Evolutionary conservation across 169 alveolate species (phyloP).

Genomic region (Cryptosporidium felis): DNA sequence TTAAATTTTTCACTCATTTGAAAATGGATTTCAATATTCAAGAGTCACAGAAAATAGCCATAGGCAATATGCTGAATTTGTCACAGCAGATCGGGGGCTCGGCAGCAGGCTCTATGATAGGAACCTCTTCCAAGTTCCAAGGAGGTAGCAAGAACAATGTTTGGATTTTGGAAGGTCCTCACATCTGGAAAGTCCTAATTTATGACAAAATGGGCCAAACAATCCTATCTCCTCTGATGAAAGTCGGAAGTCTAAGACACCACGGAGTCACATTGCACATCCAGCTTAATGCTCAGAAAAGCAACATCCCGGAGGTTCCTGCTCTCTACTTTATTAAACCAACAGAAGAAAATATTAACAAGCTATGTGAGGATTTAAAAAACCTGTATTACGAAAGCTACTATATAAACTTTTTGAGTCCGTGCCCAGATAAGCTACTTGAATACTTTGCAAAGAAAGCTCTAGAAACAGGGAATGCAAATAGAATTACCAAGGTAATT

Average conservation of each 20-base stretch:
- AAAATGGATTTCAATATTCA: constrained; percentile 74
- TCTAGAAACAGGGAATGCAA: constrained; percentile 80
- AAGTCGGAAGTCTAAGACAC: constrained; percentile 83
- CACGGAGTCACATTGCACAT: constrained; percentile 87
- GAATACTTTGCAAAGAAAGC: constrained; percentile 81
- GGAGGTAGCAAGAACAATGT: constrained; percentile 34
- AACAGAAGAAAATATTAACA: constrained; percentile 79
- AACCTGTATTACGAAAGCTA: constrained; percentile 77
- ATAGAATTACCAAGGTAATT: constrained; percentile 82
- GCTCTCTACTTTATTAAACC: constrained; percentile 86
- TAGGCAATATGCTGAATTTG: constrained; percentile 66
- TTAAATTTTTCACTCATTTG: too few species aligned
- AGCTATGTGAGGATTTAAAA: constrained; percentile 72
- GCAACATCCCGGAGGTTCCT: constrained; percentile 86
- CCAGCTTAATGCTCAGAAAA: constrained; percentile 76
- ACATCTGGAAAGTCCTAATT: constrained; percentile 82
- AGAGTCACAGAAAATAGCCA: constrained; percentile 71
- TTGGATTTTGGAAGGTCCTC: constrained; percentile 69
- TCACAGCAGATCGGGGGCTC: constrained; percentile 25
- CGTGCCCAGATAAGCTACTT: constrained; percentile 78
- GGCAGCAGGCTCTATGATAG: not conserved
- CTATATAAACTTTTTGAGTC: constrained; percentile 83
- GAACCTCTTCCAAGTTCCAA: not conserved
- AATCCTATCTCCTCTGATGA: constrained; percentile 82
- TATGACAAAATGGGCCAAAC: constrained; percentile 82